Percentiles rank a stretch among this genome's conserved stretches.
phyloP scores from a whole-genome alignment of 108 stramenopile species.

The Bacterosira constricta region DNA sequence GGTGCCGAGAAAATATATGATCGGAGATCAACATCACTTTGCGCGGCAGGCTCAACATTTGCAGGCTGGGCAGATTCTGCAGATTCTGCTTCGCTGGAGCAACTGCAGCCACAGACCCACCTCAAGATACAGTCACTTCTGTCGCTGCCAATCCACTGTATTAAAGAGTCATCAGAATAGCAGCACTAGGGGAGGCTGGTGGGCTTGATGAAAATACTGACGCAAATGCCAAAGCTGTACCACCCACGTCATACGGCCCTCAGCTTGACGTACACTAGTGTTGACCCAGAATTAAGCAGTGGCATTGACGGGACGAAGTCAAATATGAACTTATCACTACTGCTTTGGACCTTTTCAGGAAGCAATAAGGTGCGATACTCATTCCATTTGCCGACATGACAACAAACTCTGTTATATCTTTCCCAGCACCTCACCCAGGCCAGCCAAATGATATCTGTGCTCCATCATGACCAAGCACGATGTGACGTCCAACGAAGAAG shows the following conservation, averaged over 20 bases:
- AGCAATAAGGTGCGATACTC: slow-evolving; percentile 2
- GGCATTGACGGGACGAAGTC: slow-evolving; percentile 30
- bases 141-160: slow-evolving; percentile 40
- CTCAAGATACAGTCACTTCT: slow-evolving; percentile 50
- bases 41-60: too few species aligned
- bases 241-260: slow-evolving; percentile 53
- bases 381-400: slow-evolving; percentile 36
- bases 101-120: too few species aligned
- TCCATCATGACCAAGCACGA: slow-evolving; percentile 34
- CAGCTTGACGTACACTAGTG: slow-evolving; percentile 64
- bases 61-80: too few species aligned
- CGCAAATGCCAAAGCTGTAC: slow-evolving; percentile 31
- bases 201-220: slow-evolving; percentile 27
- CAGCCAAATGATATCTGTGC: slow-evolving; percentile 56
- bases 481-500: slow-evolving; percentile 38
- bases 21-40: too few species aligned
- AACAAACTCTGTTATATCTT: slow-evolving; percentile 53
- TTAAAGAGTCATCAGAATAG: slow-evolving; percentile 18
- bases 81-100: too few species aligned
- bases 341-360: slow-evolving; percentile 12
- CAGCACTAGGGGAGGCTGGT: slow-evolving; percentile 25
- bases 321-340: slow-evolving; percentile 29
- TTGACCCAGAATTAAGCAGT: slow-evolving; percentile 44
- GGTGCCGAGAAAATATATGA: too few species aligned
- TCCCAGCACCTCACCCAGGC: slow-evolving; percentile 64